Evolutionary conservation across 2,329 filamentous ascomycete genomes (phyloP), one percentile per base, ranked within the genome.

Genomic region (Fusarium concolor): DNA sequence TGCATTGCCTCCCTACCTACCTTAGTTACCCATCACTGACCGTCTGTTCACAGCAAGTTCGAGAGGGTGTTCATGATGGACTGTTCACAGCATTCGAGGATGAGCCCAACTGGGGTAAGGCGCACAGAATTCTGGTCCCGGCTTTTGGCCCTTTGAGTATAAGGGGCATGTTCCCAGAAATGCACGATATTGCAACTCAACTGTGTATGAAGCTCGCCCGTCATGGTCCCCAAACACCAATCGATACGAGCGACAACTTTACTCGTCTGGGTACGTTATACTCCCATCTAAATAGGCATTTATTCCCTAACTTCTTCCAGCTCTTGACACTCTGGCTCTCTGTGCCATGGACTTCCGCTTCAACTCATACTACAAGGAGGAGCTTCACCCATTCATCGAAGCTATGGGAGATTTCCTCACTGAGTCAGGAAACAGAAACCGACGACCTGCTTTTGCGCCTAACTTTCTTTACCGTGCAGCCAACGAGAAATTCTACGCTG

Each of bases 261-360:
- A 92, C 90, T 4, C 85, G 90, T n/a, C 79, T 93, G 31, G 59
- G 59, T 62, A 61, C 15, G 28, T n/a, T 33, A 44, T 22, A 10
- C 6, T 20, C 31, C 17, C 14, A 28, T 15, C 17, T 10, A 29
- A 11, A 31, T 31, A 14, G 28, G 18, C 24, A 14, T 7, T 17
- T 15, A 22, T 31, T 18, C n/a, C 33, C 56, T 62, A 5, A 62
- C 41, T 14, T 14, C 7, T 15, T 7, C 3, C 22, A 62, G 88
- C 91, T 0, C 83, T 94, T 4, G 91, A 94, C 74, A 91, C 90
- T 0, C 84, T 94, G 10, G 89, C 89, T 2, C 83, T 94, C 4
- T 91, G 90, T 75, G 82, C 87, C n/a, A 90, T 92, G 87, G 86
- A 86, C 37, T 90, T 84, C 61, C 87, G 91, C 18, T 93, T 93